phyloP scores from a whole-genome alignment of 805 yeast genomes.

The Debaryomyces hansenii region DNA sequence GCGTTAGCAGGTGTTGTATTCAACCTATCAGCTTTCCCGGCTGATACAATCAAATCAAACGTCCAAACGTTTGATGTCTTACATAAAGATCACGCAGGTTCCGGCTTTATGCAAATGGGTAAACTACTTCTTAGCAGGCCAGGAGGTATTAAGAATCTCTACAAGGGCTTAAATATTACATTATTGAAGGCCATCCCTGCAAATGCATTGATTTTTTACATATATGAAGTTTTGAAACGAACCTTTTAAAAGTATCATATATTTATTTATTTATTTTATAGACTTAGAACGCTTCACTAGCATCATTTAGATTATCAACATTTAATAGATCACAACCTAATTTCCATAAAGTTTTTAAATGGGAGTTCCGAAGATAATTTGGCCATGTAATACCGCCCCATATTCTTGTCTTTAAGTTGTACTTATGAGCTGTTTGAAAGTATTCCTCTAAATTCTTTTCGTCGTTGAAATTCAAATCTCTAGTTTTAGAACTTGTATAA shows the following conservation, averaged over 20 bases:
- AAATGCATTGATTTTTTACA: conserved; percentile 80
- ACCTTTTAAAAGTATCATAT: conserved; percentile 13
- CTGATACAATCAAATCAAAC: conserved; percentile 85
- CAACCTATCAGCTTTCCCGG: conserved; percentile 80
- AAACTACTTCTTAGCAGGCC: conserved; percentile 18
- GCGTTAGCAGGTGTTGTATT: conserved; percentile 84
- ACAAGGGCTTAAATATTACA: conserved; percentile 84
- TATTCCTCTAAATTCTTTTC: conserved; percentile 18
- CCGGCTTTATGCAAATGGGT: conserved; percentile 7
- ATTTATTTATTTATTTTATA: conserved; percentile 7
- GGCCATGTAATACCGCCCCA: conserved; percentile 82
- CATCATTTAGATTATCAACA: conserved; percentile 56
- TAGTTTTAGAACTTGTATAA: conserved; percentile 7
- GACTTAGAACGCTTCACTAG: conserved; percentile 19
- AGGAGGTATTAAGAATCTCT: conserved; percentile 71
- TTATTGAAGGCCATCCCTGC: conserved; percentile 83
- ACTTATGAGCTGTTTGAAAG: conserved; percentile 47
- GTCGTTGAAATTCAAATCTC: conserved; percentile 37
- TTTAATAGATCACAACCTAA: conserved; percentile 59
- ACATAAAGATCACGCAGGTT: conserved; percentile 3
- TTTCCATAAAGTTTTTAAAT: conserved; percentile 50
- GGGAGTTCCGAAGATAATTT: conserved; percentile 34
- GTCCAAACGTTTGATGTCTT: conserved; percentile 63
- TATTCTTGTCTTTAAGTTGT: conserved; percentile 55
- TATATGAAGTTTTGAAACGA: conserved; percentile 64